phyloP scores from a whole-genome alignment of 2,329 filamentous ascomycete species.

The Exophiala sp. region DNA sequence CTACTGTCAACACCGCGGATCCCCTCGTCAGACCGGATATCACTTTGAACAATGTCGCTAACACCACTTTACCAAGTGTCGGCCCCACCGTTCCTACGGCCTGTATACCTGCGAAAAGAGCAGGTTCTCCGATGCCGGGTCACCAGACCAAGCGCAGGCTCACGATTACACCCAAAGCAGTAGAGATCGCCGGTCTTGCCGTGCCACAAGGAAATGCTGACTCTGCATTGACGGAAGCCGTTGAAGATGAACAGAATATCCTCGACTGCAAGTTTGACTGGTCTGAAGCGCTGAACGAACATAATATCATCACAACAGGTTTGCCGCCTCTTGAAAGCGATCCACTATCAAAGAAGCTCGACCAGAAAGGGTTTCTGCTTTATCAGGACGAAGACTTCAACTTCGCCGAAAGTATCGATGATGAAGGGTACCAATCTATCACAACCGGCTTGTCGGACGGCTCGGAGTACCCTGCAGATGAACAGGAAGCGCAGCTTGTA shows the following conservation, averaged over 20 bases:
- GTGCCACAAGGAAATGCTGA: neutral
- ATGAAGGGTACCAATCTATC: conserved; percentile 6
- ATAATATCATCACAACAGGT: neutral
- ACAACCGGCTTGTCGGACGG: neutral
- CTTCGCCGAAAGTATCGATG: neutral
- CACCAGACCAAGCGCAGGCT: conserved; percentile 7
- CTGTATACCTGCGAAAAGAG: no score
- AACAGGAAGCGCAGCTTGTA: conserved; percentile 4
- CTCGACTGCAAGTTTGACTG: neutral
- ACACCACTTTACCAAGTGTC: no score
- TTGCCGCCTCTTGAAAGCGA: neutral
- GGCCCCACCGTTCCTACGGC: no score
- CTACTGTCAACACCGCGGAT: no score
- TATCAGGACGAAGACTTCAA: neutral
- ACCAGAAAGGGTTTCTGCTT: neutral
- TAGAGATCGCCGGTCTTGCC: conserved; percentile 3
- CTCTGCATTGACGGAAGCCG: neutral
- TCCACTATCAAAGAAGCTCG: neutral
- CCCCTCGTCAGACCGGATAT: no score
- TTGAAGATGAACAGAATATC: neutral
- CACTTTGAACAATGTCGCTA: no score
- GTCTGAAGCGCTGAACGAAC: no score
- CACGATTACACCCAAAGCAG: conserved; percentile 2
- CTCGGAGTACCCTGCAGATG: neutral
- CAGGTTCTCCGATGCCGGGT: neutral